These are phyloP conservation scores for Tylopilus rubrobrunneus DNA, from an alignment of 768 basidiomycete genomes.

Conservation along the genomic window DNA sequence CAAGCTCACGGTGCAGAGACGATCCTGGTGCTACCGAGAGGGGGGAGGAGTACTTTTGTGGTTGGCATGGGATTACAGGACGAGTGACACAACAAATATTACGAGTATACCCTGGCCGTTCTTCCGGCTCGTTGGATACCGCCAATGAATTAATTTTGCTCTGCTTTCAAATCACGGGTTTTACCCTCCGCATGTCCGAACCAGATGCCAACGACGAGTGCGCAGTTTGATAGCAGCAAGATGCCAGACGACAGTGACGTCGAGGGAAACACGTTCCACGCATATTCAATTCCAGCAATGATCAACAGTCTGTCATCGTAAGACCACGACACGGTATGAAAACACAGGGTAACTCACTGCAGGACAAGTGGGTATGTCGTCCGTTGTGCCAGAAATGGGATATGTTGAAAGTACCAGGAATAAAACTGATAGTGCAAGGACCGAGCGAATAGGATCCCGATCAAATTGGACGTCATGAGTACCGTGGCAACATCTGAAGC, in stretches of 20 bases:
- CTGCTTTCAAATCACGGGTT: slow-evolving; percentile 1
- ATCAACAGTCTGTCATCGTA: slow-evolving; percentile 48
- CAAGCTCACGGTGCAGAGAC: slow-evolving; percentile 83
- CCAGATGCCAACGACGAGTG: slow-evolving; percentile 55
- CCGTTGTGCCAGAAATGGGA: slow-evolving; percentile 80
- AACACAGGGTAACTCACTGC: slow-evolving; percentile 46
- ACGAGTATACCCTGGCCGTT: neutral
- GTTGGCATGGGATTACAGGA: slow-evolving; percentile 58
- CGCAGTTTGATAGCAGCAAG: slow-evolving; percentile 47
- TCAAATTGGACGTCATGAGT: slow-evolving; percentile 86
- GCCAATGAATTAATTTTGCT: neutral
- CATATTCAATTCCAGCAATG: slow-evolving; percentile 67
- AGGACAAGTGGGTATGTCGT: slow-evolving; percentile 58
- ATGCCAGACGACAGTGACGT: slow-evolving; percentile 60
- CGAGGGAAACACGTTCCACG: slow-evolving; percentile 88
- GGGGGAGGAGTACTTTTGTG: slow-evolving; percentile 77
- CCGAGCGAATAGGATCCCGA: slow-evolving; percentile 88
- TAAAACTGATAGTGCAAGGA: slow-evolving; percentile 99
- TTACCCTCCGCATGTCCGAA: slow-evolving; percentile 44
- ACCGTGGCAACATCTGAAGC: slow-evolving; percentile 69
- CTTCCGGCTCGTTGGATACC: neutral
- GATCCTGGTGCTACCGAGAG: slow-evolving; percentile 77
- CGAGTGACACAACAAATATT: slow-evolving; percentile 8
- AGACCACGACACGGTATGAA: neutral
- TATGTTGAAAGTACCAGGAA: slow-evolving; percentile 91